Evolutionary conservation across 345 rosid genomes (phyloP), one percentile per base, ranked within the genome.

Genomic region (Punica granatum): DNA sequence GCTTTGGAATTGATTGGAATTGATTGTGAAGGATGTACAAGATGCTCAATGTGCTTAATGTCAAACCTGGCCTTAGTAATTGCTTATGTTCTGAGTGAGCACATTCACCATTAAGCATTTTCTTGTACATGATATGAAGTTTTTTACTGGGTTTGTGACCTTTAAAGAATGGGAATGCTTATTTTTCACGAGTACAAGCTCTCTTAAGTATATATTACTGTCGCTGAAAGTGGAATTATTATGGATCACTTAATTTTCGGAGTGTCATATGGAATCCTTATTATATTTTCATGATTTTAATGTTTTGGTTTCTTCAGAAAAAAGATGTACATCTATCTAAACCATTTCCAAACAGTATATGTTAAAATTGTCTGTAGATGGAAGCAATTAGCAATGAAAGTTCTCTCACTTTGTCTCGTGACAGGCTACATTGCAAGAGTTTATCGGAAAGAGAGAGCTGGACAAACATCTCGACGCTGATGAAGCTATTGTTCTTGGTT

Each of bases 391-490:
- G 19, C 34, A 58, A 41, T 56, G 30, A 35, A 18, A 53, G 11
- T 46, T 37, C 41, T 35, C 16, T 32, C 34, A 33, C 34, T 26
- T 60, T 72, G 16, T 30, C 56, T 65, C 64, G 21, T 79, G n/a
- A 74, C 88, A 95, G 99, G 92, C 84, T 74, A 92, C 78, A 74
- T 80, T 95, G 75, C 99, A 85, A 78, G 99, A 95, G 77, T 92
- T 79, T 81, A 85, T 95, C 65, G 97, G 94, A 71, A 90, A 88
- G 80, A 88, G 79, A 76, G 96, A 85, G 64, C 82, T 95, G 74
- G 99, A 84, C 85, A 95, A 80, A 75, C 99, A 95, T 87, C 81
- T 95, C 66, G 99, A 95, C 84, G 97, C 99, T 68, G 99, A 95
- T 81, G 99, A 95, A 80, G 99, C 98, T 58, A 83, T 88, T 74